Base-by-base conservation (phyloP, 2,329 filamentous ascomycete genomes). In the Pseudogymnoascus pannorum region DNA sequence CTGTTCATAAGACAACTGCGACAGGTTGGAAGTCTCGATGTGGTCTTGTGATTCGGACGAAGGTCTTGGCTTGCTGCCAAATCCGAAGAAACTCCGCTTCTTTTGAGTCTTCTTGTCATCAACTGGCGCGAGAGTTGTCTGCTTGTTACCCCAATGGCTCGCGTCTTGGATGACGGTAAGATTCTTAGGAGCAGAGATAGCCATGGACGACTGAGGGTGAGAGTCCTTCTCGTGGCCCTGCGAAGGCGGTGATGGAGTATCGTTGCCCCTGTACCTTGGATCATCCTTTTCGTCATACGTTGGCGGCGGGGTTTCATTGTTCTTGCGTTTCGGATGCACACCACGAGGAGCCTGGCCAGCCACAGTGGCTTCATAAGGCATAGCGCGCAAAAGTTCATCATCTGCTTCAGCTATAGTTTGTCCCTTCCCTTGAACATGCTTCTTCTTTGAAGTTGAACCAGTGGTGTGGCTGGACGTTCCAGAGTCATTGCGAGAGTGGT, bases 121-220 rank as follows among this genome's bases (percentile, higher is more conserved):
- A 36, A 73, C 74, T 11, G 76, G 78, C n/a, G 75, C 80, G 65
- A 72, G 81, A 62, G 72, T 75, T 11, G 81, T 72, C 51, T 77
- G 72, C 73, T 87, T 94, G 73, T 89, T 91, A n/a, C 92, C 92
- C 91, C 92, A 96, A 4, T 84, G 81, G n/a, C 86, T 83, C 14
- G 86, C 81, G 72, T 97, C 89, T 24, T 92, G 87, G 65, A 97
- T 96, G 16, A 91, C 81, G 57, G 90, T 84, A 14, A 88, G 87
- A 71, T 97, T 94, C 62, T 87, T 92, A 1, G 93, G 92, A 1
- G 80, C 90, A 1, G 93, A 97, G 59, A 97, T 97, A n/a, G 74
- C 68, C 66, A 79, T 82, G 61, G 74, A 75, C 63, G 66, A 71
- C 66, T 71, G 74, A 60, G 71, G 74, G 18, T 69, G 65, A 8